Conservation (phyloP, 345 rosid species). For the Brassica juncea region DNA sequence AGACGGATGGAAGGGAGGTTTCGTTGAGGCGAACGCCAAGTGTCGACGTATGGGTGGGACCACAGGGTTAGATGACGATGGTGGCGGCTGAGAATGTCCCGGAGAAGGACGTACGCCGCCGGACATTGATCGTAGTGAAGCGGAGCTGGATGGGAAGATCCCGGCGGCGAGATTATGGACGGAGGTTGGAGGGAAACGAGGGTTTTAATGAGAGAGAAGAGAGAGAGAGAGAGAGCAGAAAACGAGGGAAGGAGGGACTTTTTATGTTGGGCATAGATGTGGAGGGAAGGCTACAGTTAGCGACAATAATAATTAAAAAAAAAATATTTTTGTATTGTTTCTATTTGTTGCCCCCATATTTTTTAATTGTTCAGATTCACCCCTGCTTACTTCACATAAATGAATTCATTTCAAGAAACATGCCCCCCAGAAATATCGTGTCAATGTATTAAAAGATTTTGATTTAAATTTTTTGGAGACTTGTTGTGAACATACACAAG, state of each 20-base stretch:
- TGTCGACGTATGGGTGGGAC: constrained; percentile 73
- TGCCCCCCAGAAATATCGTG: neutral
- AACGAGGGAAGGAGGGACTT: constrained; percentile 80
- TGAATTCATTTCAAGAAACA: too few species aligned
- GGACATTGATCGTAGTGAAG: constrained; percentile 47
- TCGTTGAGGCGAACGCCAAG: constrained; percentile 67
- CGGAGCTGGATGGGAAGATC: constrained; percentile 44
- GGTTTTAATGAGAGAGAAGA: constrained; percentile 36
- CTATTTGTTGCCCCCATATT: constrained; percentile 32
- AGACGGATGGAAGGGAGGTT: constrained; percentile 69
- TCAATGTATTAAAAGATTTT: neutral
- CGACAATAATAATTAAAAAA: neutral
- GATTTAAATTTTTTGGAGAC: neutral
- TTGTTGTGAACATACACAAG: neutral
- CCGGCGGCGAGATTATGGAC: constrained; percentile 42
- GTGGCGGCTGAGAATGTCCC: constrained; percentile 44
- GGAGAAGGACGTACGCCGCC: constrained; percentile 53
- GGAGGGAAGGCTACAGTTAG: constrained; percentile 58
- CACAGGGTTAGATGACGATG: constrained; percentile 47
- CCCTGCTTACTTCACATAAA: neutral
- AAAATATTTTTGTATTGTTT: neutral
- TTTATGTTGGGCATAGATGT: constrained; percentile 62
- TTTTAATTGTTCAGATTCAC: neutral
- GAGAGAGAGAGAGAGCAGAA: constrained; percentile 47
- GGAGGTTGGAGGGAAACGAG: constrained; percentile 25